phyloP scores from a whole-genome alignment of 352 stramenopile genomes.

The Phytopythium kandeliae region DNA sequence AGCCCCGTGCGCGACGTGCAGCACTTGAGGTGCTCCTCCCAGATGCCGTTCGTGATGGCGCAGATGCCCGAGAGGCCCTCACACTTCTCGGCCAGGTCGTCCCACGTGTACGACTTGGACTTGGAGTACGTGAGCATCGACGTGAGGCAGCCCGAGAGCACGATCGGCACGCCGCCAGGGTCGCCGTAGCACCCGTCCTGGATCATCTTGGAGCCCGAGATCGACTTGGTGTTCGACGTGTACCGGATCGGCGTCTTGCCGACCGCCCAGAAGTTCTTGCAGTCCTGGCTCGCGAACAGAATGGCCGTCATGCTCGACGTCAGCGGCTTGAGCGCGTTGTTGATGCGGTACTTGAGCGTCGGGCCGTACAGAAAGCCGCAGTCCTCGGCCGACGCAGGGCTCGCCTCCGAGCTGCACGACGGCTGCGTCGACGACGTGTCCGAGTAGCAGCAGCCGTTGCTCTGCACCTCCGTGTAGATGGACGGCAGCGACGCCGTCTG shows the following conservation, averaged over 20 bases:
- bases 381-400: conserved; percentile 46
- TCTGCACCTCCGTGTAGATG: conserved; percentile 62
- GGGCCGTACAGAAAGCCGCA: conserved; percentile 83
- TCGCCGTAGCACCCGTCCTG: conserved; percentile 82
- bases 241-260: conserved; percentile 73
- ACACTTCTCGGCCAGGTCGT: conserved; percentile 79
- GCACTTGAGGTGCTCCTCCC: conserved; percentile 79
- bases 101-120: conserved; percentile 78
- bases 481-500: conserved; percentile 54
- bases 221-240: conserved; percentile 57
- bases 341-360: conserved; percentile 81
- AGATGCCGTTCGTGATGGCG: conserved; percentile 81
- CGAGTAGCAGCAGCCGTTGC: conserved; percentile 84
- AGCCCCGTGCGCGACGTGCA: conserved; percentile 52
- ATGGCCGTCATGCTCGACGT: conserved; percentile 54
- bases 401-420: conserved; percentile 55
- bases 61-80: conserved; percentile 68
- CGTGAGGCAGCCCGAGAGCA: conserved; percentile 80
- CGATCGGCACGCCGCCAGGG: conserved; percentile 41
- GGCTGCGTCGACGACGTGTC: conserved; percentile 41
- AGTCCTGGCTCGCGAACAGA: conserved; percentile 82
- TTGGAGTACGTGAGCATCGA: conserved; percentile 70
- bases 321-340: conserved; percentile 42
- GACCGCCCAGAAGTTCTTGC: conserved; percentile 81
- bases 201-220: conserved; percentile 79